Percentiles rank a stretch among this genome's conserved stretches.
Evolutionary conservation across 192 early-diverging fungal genomes (phyloP).

Genomic region (Entomortierella chlamydospora): DNA sequence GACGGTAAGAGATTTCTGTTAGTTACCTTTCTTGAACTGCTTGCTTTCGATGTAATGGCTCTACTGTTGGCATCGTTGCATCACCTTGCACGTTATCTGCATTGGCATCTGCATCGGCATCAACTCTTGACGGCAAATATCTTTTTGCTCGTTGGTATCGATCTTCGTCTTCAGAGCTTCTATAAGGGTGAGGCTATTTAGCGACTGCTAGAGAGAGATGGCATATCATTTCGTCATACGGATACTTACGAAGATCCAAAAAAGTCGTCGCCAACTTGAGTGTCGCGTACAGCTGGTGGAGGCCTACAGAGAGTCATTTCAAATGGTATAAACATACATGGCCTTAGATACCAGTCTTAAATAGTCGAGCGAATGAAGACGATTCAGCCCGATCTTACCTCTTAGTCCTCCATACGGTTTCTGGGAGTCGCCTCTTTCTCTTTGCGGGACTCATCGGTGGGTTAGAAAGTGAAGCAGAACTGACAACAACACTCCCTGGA

Average conservation of each 20-base stretch:
- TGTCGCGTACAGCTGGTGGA: constrained; percentile 2
- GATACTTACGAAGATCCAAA: constrained; percentile 16
- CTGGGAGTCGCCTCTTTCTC: constrained; percentile 29
- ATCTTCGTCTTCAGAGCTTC: background rate
- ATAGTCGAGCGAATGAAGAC: no score
- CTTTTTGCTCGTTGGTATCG: background rate
- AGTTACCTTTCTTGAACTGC: background rate
- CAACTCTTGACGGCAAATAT: background rate
- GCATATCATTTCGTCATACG: background rate
- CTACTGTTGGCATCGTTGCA: background rate
- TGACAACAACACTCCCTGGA: background rate
- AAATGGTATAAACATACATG: background rate
- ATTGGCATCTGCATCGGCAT: background rate
- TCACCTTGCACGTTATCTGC: no score
- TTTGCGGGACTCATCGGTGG: background rate
- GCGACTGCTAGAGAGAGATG: background rate
- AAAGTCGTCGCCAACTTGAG: background rate
- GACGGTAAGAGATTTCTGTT: background rate
- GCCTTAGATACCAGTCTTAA: no score
- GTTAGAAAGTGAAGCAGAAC: background rate
- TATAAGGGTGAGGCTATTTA: background rate
- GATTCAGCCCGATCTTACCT: background rate
- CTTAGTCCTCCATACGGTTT: background rate
- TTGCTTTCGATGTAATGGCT: background rate
- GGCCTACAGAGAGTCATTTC: background rate